Conservation (phyloP, 192 early-diverging fungal genomes). For the Pecoramyces ruminantium region DNA sequence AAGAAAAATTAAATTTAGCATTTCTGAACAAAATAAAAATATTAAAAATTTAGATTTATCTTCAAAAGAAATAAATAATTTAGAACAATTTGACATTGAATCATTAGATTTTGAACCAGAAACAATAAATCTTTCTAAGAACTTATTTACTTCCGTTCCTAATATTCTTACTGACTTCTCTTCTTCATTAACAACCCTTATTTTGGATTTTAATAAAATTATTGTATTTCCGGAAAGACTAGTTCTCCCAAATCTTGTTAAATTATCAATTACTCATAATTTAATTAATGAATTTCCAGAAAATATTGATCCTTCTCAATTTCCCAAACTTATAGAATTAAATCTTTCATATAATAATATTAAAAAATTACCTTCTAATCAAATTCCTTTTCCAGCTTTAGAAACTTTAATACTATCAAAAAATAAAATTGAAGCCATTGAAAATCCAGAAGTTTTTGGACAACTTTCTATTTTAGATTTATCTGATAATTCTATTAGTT, state of each 20-base stretch:
- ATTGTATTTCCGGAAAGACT: neutral
- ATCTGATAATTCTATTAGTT: neutral
- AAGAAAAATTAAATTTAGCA: neutral
- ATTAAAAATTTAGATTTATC: neutral
- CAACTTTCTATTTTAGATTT: neutral
- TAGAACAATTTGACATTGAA: neutral
- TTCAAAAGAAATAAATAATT: neutral
- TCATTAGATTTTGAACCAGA: neutral
- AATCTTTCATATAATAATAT: neutral
- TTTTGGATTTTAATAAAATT: neutral
- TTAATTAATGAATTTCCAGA: neutral
- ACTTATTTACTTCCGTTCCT: neutral
- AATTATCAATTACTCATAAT: neutral
- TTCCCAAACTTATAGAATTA: neutral
- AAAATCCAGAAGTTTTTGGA: neutral
- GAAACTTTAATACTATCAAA: neutral
- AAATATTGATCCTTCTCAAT: neutral
- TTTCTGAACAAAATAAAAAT: neutral
- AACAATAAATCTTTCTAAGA: neutral
- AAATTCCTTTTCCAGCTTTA: neutral
- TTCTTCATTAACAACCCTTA: neutral
- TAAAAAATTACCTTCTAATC: neutral
- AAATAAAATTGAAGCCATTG: neutral
- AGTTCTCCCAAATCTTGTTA: neutral
- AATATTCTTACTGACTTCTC: neutral